Evolutionary conservation across 164 flowering plant species (phyloP).

Genomic region (Aristolochia fimbriata): DNA sequence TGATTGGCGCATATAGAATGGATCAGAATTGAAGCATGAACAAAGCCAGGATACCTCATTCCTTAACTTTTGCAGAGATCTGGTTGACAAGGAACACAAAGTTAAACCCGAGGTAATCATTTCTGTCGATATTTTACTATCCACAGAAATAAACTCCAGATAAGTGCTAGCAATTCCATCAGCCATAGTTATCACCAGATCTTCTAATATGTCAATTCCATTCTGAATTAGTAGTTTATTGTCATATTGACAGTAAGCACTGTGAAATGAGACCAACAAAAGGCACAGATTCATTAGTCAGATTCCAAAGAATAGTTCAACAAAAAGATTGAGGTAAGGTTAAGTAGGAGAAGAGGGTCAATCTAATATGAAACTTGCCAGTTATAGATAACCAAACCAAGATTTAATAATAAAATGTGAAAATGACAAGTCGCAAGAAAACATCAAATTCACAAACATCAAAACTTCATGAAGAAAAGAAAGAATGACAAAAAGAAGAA

Average conservation of each 20-base stretch:
- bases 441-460: no score
- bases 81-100: slow-evolving; percentile 71
- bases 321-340: no score
- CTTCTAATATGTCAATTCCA: slow-evolving; percentile 74
- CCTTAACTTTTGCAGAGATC: slow-evolving; percentile 79
- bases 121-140: slow-evolving; percentile 60
- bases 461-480: no score
- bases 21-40: background rate
- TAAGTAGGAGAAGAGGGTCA: no score
- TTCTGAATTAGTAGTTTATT: slow-evolving; percentile 35
- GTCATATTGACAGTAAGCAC: slow-evolving; percentile 48
- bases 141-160: slow-evolving; percentile 90
- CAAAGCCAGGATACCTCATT: slow-evolving; percentile 54
- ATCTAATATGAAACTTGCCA: no score
- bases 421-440: no score
- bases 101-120: slow-evolving; percentile 39
- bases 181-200: slow-evolving; percentile 74
- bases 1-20: background rate
- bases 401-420: no score
- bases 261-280: slow-evolving; percentile 17
- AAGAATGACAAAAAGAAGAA: no score
- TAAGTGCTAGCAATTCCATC: slow-evolving; percentile 73
- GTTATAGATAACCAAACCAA: no score
- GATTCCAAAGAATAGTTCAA: no score
- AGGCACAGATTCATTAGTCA: background rate